A percentile compares a stretch with the other conserved stretches of the same genome.
Evolutionary conservation across 495 filamentous ascomycete species (phyloP).

Genomic region (Viridothelium virens): DNA sequence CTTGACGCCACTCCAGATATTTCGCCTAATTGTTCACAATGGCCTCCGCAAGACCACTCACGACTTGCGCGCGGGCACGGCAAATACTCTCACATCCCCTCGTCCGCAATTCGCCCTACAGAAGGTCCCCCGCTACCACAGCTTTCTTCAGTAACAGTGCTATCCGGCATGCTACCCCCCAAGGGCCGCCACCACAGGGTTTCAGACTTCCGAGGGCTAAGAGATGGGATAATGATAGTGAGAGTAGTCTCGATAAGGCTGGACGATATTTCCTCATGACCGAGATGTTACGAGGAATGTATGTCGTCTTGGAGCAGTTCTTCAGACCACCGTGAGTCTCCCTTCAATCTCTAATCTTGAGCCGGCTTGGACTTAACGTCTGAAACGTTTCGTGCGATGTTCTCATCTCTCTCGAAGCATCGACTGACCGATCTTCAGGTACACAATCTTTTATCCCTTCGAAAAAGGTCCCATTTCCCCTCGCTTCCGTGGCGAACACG

Average conservation of each 20-base stretch:
- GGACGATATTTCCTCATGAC: constrained; percentile 87
- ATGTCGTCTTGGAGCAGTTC: constrained; percentile 94
- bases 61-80: constrained; percentile 22
- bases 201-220: constrained; percentile 64
- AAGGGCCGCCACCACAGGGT: constrained; percentile 64
- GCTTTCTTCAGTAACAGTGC: constrained; percentile 58
- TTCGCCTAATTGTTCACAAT: constrained; percentile 12
- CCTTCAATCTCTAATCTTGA: constrained; percentile 2
- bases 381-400: not conserved
- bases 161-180: constrained; percentile 56
- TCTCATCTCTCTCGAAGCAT: not conserved
- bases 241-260: constrained; percentile 70
- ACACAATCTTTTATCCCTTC: constrained; percentile 98
- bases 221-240: constrained; percentile 62
- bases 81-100: not conserved
- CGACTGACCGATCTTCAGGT: constrained; percentile 44
- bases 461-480: constrained; percentile 98
- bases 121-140: constrained; percentile 40
- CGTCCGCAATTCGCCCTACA: constrained; percentile 19
- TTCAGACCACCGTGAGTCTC: constrained; percentile 87
- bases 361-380: not conserved
- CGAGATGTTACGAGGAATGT: constrained; percentile 96
- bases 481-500: constrained; percentile 95
- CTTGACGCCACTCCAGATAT: not conserved
- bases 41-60: constrained; percentile 30